Conservation (phyloP, 306 rosid species). For the Sicyos edulis region DNA sequence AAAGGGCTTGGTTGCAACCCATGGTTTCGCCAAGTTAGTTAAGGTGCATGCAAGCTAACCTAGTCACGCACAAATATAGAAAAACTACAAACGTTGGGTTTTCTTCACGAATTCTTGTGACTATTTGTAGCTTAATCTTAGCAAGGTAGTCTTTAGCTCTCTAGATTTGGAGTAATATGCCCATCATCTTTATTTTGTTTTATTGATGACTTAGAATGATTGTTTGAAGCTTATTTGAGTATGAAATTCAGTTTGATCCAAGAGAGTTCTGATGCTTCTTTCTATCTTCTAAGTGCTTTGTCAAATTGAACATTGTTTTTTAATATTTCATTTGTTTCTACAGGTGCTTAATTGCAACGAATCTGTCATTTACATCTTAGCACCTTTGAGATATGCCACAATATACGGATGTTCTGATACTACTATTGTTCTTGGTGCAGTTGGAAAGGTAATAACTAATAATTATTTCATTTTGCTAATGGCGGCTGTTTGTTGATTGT, state of each 20-base stretch:
- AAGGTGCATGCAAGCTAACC: background rate
- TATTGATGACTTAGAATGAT: background rate
- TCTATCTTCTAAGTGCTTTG: background rate
- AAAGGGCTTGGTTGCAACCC: background rate
- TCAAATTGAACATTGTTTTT: background rate
- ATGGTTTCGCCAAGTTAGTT: background rate
- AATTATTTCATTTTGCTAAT: constrained; percentile 13
- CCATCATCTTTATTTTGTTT: background rate
- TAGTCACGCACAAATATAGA: background rate
- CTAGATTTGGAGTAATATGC: background rate
- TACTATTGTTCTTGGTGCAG: constrained; percentile 91
- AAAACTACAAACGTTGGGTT: background rate
- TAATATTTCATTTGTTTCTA: constrained; percentile 22
- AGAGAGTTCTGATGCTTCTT: background rate
- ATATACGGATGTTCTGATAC: constrained; percentile 96
- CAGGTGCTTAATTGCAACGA: constrained; percentile 96
- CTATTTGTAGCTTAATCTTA: background rate
- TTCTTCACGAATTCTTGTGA: background rate
- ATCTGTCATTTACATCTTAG: constrained; percentile 68
- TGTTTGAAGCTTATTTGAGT: constrained; percentile 2
- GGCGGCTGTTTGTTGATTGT: background rate
- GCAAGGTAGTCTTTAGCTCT: background rate
- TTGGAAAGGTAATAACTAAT: constrained; percentile 73
- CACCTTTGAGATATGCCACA: constrained; percentile 89
- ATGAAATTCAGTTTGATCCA: background rate